Evolutionary conservation across 768 basidiomycete genomes (phyloP).

Genomic region (Russula emetica): DNA sequence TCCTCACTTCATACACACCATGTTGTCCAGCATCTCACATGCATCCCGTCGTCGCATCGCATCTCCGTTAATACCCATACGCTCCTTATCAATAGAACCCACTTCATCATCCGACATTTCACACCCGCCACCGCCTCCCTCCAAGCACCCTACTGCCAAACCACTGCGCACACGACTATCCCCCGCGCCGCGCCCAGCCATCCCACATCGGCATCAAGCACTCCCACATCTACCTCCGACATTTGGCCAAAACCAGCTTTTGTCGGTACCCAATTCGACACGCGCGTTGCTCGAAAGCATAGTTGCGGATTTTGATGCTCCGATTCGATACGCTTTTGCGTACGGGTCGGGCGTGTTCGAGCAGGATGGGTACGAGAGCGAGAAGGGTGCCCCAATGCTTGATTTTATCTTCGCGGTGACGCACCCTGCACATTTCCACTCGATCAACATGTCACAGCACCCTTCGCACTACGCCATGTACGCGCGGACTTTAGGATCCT

Average conservation of each 20-base stretch:
- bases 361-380: constrained; percentile 69
- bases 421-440: constrained; percentile 90
- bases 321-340: constrained; percentile 94
- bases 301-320: constrained; percentile 77
- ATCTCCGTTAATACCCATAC: background rate
- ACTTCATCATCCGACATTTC: constrained; percentile 9
- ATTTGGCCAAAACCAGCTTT: constrained; percentile 78
- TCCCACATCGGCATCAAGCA: constrained; percentile 31
- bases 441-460: constrained; percentile 88
- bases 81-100: constrained; percentile 26
- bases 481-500: constrained; percentile 78
- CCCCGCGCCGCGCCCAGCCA: constrained; percentile 41
- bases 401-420: constrained; percentile 98
- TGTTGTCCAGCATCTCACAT: constrained; percentile 18
- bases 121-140: constrained; percentile 32
- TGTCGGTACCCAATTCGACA: constrained; percentile 74
- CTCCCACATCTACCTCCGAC: constrained; percentile 59
- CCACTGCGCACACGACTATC: constrained; percentile 38
- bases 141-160: constrained; percentile 33
- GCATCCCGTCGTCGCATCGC: constrained; percentile 17
- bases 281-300: constrained; percentile 77
- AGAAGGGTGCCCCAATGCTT: constrained; percentile 64
- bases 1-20: constrained; percentile 6
- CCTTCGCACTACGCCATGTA: constrained; percentile 89
- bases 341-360: constrained; percentile 96